Evolutionary conservation across 208 protist genomes (phyloP).

Genomic region (Leishmania amazonensis): DNA sequence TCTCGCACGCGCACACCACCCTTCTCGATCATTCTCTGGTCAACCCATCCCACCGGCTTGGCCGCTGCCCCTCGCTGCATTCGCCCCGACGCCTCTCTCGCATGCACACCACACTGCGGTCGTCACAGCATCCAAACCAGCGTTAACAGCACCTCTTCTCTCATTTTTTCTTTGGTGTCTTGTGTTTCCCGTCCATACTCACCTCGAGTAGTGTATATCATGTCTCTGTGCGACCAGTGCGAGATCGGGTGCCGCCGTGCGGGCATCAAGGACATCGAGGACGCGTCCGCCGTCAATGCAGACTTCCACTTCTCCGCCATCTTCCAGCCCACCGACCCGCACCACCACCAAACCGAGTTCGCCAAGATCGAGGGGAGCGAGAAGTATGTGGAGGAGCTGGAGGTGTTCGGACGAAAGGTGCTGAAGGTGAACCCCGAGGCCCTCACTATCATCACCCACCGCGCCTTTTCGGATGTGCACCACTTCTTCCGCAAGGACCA

Average conservation of each 20-base stretch:
- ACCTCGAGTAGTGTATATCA: constrained; percentile 7
- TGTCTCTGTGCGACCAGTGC: constrained; percentile 74
- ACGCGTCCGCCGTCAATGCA: constrained; percentile 39
- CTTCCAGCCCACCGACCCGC: constrained; percentile 81
- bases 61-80: background rate
- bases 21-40: background rate
- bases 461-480: constrained; percentile 93
- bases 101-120: background rate
- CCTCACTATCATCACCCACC: constrained; percentile 83
- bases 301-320: constrained; percentile 86
- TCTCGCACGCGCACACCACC: background rate
- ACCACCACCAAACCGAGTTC: constrained; percentile 86
- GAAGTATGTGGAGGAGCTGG: constrained; percentile 80
- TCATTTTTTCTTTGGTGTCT: background rate
- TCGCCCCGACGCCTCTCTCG: background rate
- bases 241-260: constrained; percentile 57
- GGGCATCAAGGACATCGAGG: constrained; percentile 76
- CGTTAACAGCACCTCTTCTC: background rate
- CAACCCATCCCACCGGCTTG: background rate
- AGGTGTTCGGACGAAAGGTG: constrained; percentile 70
- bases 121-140: background rate
- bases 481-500: constrained; percentile 96
- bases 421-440: constrained; percentile 93
- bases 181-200: background rate
- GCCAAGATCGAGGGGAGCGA: constrained; percentile 79